Base-by-base conservation (phyloP, 2,329 filamentous ascomycete genomes). In the Fusarium sp. region DNA sequence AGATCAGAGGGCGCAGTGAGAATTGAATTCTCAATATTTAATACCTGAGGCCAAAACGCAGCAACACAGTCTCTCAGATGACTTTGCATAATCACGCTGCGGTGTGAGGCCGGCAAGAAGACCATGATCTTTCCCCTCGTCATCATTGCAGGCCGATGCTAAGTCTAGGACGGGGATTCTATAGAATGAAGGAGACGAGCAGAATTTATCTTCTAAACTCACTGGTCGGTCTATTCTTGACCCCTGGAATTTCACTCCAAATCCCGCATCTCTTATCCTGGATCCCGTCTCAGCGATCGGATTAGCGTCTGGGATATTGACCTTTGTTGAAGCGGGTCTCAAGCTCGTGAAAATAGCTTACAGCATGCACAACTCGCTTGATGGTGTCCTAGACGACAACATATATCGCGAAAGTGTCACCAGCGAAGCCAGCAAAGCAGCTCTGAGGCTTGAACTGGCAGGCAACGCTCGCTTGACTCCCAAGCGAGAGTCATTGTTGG, bases 231-330 rank as follows among this genome's bases (percentile, higher is more conserved):
- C 5, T 48, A n/a, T 31, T 17, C 3, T n/a, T 20, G 26, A n/a
- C 6, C 5, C 14, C 4, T 8, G 8, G 6, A 1, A 15, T 5
- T 31, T 6, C 11, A 11, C 22, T 31, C 28, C 2, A 2, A 12
- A 15, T 31, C 11, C 20, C 47, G 5, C 5, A 26, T 26, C 9
- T 8, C 5, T 4, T 5, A 18, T 9, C 9, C 26, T 60, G 45
- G 45, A 52, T 42, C 57, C 57, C 6, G 36, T 60, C 26, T 35
- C 58, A 1, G 28, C 58, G 7, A 15, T 54, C 15, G 28, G 47
- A 5, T 15, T 42, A 1, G 58, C 36, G 3, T 26, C 58, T 7
- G 45, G 36, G 2, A 35, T 60, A 6, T 26, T 61, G 18, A 28
- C 45, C 5, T 61, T 61, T 3, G 13, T 54, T 6, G 45, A 54